Conservation (phyloP, 345 rosid genomes). For the Populus deltoides region DNA sequence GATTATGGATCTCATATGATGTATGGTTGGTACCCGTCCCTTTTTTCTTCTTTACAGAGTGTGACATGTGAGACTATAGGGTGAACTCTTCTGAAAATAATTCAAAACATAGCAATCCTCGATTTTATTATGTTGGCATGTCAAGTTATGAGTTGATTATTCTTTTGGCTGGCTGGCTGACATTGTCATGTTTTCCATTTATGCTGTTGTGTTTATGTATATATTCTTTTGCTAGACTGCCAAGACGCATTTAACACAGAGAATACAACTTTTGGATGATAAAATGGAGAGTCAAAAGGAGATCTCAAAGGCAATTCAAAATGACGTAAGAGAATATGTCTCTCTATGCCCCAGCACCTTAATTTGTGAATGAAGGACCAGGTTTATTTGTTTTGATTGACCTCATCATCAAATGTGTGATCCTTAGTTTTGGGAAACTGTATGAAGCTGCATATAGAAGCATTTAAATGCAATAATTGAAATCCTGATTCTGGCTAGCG, state of each 20-base stretch:
- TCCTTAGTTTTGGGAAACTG: not conserved
- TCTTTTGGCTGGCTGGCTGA: not conserved
- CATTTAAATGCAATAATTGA: not conserved
- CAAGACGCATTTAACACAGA: slow-evolving; percentile 75
- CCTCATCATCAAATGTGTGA: not conserved
- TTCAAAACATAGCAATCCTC: not conserved
- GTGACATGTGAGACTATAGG: not conserved
- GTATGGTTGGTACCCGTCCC: no score
- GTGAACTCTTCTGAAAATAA: not conserved
- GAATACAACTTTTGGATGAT: slow-evolving; percentile 68
- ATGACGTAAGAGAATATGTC: slow-evolving; percentile 41
- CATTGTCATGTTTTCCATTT: not conserved
- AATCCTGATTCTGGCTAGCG: not conserved
- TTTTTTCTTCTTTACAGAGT: not conserved
- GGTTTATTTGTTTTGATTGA: not conserved
- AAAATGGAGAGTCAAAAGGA: slow-evolving; percentile 79
- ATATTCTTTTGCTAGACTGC: slow-evolving; percentile 51
- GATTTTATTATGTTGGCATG: not conserved
- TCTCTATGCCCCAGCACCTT: not conserved
- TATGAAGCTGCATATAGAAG: not conserved
- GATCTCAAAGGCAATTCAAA: slow-evolving; percentile 63
- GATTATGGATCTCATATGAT: no score
- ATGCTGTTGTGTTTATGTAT: slow-evolving; percentile 3
- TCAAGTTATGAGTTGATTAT: not conserved
- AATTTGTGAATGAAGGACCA: not conserved